phyloP scores from a whole-genome alignment of 164 flowering plant species.

The Chimonanthus salicifolius region DNA sequence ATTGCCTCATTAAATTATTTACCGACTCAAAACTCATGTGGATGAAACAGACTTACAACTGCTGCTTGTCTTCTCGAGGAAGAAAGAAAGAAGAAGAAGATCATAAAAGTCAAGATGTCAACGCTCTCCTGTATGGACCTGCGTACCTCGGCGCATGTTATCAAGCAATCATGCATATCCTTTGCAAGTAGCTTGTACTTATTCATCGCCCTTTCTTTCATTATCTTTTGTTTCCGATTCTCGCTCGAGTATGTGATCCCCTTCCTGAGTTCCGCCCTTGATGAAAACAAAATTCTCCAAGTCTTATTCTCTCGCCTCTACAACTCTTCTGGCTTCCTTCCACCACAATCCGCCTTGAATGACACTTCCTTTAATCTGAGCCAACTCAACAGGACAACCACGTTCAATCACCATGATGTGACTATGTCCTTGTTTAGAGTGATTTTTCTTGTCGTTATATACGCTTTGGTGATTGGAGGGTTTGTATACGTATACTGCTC shows the following conservation, averaged over 20 bases:
- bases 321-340: slow-evolving; percentile 24
- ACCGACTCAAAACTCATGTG: no score
- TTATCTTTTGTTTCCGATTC: slow-evolving; percentile 67
- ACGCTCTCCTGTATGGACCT: slow-evolving; percentile 30
- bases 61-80: neutral
- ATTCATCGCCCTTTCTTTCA: slow-evolving; percentile 61
- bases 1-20: no score
- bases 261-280: slow-evolving; percentile 68
- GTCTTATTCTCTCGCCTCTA: slow-evolving; percentile 63
- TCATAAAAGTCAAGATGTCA: neutral
- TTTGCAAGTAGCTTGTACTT: slow-evolving; percentile 42
- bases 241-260: slow-evolving; percentile 57
- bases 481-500: slow-evolving; percentile 74
- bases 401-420: slow-evolving; percentile 51
- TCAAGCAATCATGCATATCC: slow-evolving; percentile 33
- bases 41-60: no score
- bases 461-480: slow-evolving; percentile 79
- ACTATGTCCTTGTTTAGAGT: slow-evolving; percentile 61
- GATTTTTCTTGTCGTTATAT: slow-evolving; percentile 61
- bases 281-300: slow-evolving; percentile 62
- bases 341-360: slow-evolving; percentile 12
- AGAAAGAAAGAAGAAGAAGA: neutral
- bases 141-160: slow-evolving; percentile 46
- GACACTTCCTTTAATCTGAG: slow-evolving; percentile 14
- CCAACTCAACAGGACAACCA: slow-evolving; percentile 42